A percentile compares a stretch with the other conserved stretches of the same genome.
Conservation (phyloP, 2,329 filamentous ascomycete genomes). For the Cladophialophora immunda region DNA sequence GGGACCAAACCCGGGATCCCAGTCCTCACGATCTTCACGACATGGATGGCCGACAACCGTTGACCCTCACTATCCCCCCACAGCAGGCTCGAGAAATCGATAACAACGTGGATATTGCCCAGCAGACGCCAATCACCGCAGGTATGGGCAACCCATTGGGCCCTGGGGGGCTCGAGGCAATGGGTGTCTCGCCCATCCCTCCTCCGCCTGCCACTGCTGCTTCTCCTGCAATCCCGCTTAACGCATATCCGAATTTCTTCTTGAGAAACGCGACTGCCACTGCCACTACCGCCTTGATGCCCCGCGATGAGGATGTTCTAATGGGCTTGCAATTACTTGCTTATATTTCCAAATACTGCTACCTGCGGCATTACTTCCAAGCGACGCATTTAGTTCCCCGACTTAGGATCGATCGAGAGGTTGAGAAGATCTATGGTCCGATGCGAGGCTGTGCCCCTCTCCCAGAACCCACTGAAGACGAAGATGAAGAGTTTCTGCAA, state of each 20-base stretch:
- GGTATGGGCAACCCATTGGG: slow-evolving; percentile 78
- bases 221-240: slow-evolving; percentile 75
- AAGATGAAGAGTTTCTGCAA: slow-evolving; percentile 86
- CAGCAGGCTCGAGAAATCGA: slow-evolving; percentile 85
- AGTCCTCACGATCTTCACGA: slow-evolving; percentile 34
- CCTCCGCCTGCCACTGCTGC: slow-evolving; percentile 71
- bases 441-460: slow-evolving; percentile 53
- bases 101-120: slow-evolving; percentile 92
- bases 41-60: slow-evolving; percentile 53
- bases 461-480: slow-evolving; percentile 65
- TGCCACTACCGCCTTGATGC: slow-evolving; percentile 86
- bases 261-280: slow-evolving; percentile 75
- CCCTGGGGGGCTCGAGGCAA: slow-evolving; percentile 71
- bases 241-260: slow-evolving; percentile 80
- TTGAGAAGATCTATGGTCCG: slow-evolving; percentile 79
- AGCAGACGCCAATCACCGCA: slow-evolving; percentile 82
- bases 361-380: slow-evolving; percentile 93
- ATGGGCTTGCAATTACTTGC: slow-evolving; percentile 97
- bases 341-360: slow-evolving; percentile 99
- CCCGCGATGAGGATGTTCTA: slow-evolving; percentile 93
- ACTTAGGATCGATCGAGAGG: slow-evolving; percentile 86
- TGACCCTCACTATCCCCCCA: slow-evolving; percentile 75
- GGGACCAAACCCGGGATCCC: slow-evolving; percentile 33
- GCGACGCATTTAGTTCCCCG: slow-evolving; percentile 91
- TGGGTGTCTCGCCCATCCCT: slow-evolving; percentile 78